A percentile compares a stretch with the other conserved stretches of the same genome.
Evolutionary conservation across 495 filamentous ascomycete species (phyloP).

Genomic region (Penicillium crystallinum): DNA sequence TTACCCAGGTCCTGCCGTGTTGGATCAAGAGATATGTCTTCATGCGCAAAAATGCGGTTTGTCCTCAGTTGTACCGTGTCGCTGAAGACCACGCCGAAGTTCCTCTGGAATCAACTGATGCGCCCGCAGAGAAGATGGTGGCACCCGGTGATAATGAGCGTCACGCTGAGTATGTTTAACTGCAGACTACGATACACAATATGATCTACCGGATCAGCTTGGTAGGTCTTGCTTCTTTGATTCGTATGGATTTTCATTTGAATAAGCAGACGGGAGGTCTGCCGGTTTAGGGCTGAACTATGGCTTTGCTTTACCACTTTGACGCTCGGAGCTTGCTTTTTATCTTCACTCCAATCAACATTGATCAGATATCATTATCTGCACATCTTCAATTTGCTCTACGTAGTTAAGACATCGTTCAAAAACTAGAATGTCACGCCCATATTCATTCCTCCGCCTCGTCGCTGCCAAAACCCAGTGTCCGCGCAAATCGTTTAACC

Average conservation of each 20-base stretch:
- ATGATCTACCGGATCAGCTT: neutral
- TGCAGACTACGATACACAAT: neutral
- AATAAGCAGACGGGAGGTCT: neutral
- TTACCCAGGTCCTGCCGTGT: constrained; percentile 44
- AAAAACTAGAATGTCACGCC: constrained; percentile 5
- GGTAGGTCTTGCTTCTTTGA: neutral
- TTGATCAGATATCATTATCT: neutral
- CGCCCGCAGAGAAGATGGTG: neutral
- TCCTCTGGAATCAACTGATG: neutral
- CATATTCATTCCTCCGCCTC: constrained; percentile 23
- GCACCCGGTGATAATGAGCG: neutral
- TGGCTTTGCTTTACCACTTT: neutral
- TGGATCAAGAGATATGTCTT: constrained; percentile 51
- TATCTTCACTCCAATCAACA: neutral
- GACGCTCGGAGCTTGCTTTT: neutral
- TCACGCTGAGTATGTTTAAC: neutral
- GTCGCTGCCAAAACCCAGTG: constrained; percentile 7
- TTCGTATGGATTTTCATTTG: neutral
- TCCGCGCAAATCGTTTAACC: constrained; percentile 18
- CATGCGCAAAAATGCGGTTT: constrained; percentile 28
- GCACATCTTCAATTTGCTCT: neutral
- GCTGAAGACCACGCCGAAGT: neutral
- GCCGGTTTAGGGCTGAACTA: neutral
- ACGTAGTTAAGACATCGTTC: neutral
- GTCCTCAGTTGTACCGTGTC: constrained; percentile 39